Percentiles rank a stretch among this genome's conserved stretches.
phyloP scores from a whole-genome alignment of 2,329 filamentous ascomycete species.

The Claviceps arundinis region DNA sequence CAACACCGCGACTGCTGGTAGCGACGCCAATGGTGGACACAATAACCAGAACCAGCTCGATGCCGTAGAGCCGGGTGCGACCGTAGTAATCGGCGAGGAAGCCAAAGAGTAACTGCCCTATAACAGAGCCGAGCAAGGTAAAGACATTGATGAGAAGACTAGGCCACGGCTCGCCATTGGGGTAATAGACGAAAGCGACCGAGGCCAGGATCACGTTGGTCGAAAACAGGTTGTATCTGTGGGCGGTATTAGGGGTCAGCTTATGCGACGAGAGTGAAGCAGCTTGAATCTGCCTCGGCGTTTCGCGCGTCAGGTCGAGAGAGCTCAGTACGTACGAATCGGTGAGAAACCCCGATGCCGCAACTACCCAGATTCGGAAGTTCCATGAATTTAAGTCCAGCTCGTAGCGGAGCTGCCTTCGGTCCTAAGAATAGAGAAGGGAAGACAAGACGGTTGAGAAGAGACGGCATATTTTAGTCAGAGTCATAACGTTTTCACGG shows the following conservation, averaged over 20 bases:
- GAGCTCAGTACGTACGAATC: constrained; percentile 29
- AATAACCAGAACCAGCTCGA: constrained; percentile 42
- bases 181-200: constrained; percentile 39
- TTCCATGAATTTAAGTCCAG: constrained; percentile 43
- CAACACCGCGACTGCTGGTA: constrained; percentile 36
- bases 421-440: constrained; percentile 24
- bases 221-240: constrained; percentile 40
- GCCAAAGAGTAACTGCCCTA: constrained; percentile 39
- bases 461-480: constrained; percentile 1
- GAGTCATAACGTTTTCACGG: not conserved
- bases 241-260: not conserved
- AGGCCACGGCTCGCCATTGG: constrained; percentile 29
- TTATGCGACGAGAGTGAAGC: not conserved
- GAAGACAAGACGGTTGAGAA: not conserved
- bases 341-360: constrained; percentile 40
- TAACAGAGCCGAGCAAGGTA: constrained; percentile 37
- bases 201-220: constrained; percentile 41
- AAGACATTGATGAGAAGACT: constrained; percentile 38
- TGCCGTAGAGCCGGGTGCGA: constrained; percentile 42
- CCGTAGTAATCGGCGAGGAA: constrained; percentile 41
- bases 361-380: constrained; percentile 39
- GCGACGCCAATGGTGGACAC: constrained; percentile 43
- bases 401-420: constrained; percentile 37
- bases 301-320: not conserved
- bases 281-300: not conserved